Evolutionary conservation across 176 grass and related monocot species (phyloP), one percentile per base, ranked within the genome.

Genomic region (Aegilops longissima): DNA sequence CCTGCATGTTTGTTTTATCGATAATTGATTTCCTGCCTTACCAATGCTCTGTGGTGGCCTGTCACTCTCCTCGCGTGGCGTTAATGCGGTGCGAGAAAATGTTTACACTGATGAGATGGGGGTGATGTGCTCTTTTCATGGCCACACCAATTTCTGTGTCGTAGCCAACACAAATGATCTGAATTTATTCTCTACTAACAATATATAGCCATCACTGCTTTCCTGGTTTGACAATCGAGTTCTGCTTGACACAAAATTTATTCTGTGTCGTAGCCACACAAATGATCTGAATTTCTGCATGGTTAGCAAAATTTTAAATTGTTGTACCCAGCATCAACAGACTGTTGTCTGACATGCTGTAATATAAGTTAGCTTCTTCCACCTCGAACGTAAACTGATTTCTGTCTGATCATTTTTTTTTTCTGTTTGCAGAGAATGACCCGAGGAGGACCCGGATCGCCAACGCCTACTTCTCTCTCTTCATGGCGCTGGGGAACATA

Each of bases 391-490:
- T 49, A 49, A 49, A 14, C 12, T 44, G 2, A 44, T 44, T 44
- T 44, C 40, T 44, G 40, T 3, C 40, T 44, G 3, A 3, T 3
- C 40, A 3, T 44, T 44, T 44, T 0, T 44, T 44, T 0, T 44
- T 3, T 80, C 30, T 77, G 45, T 79, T 88, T 88, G 83, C 90
- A 99, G 97, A 93, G 52, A 96, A 99, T 75, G 90, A 99, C 85
- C 94, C 92, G 47, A 94, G 92, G 76, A 66, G 89, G 84, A 96
- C 88, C 61, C 84, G 96, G 13, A 94, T 98, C 23, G 96, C 96
- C 51, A 98, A 96, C 84, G 96, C 96, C n/a, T 98, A 98, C 86
- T 98, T 94, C 81, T 98, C 96, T 25, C 90, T 96, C 84, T 98
- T 98, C 90, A 98, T 98, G 94, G 97, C 94, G 12, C 83, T 96